Conservation (phyloP, 805 yeast species). For the Blastobotrys chiropterorum region DNA sequence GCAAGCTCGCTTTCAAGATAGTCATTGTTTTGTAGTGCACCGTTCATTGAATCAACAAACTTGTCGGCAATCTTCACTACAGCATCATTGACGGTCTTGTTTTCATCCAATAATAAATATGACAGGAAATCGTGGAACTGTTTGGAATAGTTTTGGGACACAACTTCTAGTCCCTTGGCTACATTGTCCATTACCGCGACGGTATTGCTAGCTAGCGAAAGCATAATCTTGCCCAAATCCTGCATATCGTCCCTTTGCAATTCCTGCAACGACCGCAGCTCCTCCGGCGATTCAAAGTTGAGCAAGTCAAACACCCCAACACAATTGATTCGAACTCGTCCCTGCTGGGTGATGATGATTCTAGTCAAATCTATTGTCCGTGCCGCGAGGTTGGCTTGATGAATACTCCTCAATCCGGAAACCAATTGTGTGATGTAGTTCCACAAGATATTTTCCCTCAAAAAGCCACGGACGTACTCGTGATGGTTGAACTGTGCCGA, state of each 20-base stretch:
- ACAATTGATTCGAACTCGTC: slow-evolving; percentile 64
- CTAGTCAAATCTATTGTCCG: slow-evolving; percentile 60
- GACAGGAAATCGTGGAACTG: slow-evolving; percentile 21
- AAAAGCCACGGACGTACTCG: slow-evolving; percentile 33
- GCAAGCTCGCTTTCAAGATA: slow-evolving; percentile 37
- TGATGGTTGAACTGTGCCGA: slow-evolving; percentile 10
- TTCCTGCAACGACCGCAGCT: slow-evolving; percentile 13
- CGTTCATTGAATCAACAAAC: slow-evolving; percentile 18
- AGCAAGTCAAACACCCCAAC: slow-evolving; percentile 69
- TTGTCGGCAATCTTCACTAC: slow-evolving; percentile 17
- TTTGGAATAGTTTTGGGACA: slow-evolving; percentile 22
- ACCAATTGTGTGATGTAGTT: slow-evolving; percentile 66
- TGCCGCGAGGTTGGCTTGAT: slow-evolving; percentile 56
- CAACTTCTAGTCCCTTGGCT: slow-evolving; percentile 16
- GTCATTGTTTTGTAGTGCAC: slow-evolving; percentile 19
- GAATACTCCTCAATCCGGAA: slow-evolving; percentile 61
- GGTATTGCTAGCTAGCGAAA: slow-evolving; percentile 42
- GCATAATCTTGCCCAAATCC: slow-evolving; percentile 53
- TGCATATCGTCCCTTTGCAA: slow-evolving; percentile 51
- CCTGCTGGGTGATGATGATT: slow-evolving; percentile 64
- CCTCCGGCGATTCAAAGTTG: slow-evolving; percentile 26
- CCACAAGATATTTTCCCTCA: slow-evolving; percentile 64
- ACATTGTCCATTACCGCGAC: slow-evolving; percentile 9
- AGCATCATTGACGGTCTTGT: slow-evolving; percentile 9
- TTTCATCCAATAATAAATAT: slow-evolving; percentile 13